phyloP scores from a whole-genome alignment of 768 basidiomycete genomes.

The Inosperma sp. region DNA sequence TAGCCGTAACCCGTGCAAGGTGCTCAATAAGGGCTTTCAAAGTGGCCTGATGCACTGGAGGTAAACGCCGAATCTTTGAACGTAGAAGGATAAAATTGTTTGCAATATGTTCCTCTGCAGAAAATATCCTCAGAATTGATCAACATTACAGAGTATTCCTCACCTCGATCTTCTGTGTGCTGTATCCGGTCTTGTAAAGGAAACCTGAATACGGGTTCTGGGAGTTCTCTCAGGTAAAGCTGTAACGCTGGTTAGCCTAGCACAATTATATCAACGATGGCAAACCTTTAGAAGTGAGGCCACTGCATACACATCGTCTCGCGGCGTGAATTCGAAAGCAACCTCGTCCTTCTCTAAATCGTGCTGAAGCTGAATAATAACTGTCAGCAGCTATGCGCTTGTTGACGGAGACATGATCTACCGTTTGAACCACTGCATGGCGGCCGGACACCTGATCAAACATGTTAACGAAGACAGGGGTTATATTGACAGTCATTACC shows the following conservation, averaged over 20 bases:
- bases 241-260: constrained; percentile 24
- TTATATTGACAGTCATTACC: constrained; percentile 35
- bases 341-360: constrained; percentile 82
- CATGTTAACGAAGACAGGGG: constrained; percentile 4
- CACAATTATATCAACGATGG: constrained; percentile 8
- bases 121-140: not conserved
- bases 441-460: constrained; percentile 68
- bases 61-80: constrained; percentile 81
- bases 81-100: constrained; percentile 74
- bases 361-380: constrained; percentile 60
- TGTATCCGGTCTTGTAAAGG: constrained; percentile 76
- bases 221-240: constrained; percentile 81
- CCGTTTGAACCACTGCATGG: constrained; percentile 79
- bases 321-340: constrained; percentile 65
- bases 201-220: constrained; percentile 85
- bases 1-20: constrained; percentile 63
- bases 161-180: constrained; percentile 74
- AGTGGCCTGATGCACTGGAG: constrained; percentile 79
- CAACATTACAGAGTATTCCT: constrained; percentile 14
- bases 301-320: constrained; percentile 80
- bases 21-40: constrained; percentile 80
- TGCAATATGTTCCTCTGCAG: constrained; percentile 61
- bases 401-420: constrained; percentile 30
- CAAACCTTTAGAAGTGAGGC: constrained; percentile 80
- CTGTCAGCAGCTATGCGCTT: not conserved